Conservation (phyloP, 768 basidiomycete genomes). For the Kwoniella dendrophila region DNA sequence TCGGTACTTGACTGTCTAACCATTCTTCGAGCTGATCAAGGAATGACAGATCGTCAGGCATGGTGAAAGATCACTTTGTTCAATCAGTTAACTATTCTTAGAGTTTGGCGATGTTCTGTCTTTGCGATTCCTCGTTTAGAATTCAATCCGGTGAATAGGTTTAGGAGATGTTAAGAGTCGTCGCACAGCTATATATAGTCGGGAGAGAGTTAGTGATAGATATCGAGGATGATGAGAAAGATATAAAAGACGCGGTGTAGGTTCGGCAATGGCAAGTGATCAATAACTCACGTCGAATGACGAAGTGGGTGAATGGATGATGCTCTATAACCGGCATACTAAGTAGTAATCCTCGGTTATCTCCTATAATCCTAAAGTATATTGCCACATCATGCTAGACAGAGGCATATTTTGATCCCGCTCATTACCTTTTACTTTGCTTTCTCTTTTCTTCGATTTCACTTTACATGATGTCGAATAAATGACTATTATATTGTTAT, state of each 20-base stretch:
- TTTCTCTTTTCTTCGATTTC: conserved; percentile 13
- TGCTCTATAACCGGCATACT: neutral
- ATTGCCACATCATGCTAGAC: conserved; percentile 4
- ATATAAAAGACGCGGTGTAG: neutral
- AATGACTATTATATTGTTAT: neutral
- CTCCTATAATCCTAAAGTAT: neutral
- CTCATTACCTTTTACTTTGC: neutral
- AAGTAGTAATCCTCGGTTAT: neutral
- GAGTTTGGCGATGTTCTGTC: too few relatives aligned
- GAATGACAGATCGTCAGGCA: conserved; percentile 40
- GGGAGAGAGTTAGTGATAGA: too few relatives aligned
- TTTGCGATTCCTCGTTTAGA: too few relatives aligned
- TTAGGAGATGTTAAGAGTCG: too few relatives aligned
- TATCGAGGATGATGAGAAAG: neutral
- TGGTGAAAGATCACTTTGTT: conserved; percentile 9
- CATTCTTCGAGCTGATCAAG: conserved; percentile 51
- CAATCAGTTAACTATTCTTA: too few relatives aligned
- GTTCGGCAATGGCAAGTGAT: neutral
- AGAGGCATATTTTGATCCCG: neutral
- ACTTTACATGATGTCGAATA: neutral
- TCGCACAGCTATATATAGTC: too few relatives aligned
- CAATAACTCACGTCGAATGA: too few relatives aligned
- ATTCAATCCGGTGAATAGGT: too few relatives aligned
- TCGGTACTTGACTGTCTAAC: conserved; percentile 48
- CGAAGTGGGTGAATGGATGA: neutral